These are phyloP conservation scores for Coniella vitis DNA, from an alignment of 2,329 filamentous ascomycete genomes.

Conservation along the genomic window DNA sequence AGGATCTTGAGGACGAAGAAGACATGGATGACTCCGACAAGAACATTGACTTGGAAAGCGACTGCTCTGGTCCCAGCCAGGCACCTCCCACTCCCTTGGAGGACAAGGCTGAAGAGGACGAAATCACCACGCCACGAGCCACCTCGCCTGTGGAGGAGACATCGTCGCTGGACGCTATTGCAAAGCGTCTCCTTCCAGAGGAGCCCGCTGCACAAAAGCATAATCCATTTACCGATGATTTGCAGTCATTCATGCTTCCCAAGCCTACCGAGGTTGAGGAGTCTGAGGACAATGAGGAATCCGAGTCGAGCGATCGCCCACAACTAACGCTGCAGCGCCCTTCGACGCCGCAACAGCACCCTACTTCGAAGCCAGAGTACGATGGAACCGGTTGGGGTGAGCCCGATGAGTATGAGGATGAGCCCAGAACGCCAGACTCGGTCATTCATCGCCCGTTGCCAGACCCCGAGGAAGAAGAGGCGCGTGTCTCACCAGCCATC, in stretches of 20 bases:
- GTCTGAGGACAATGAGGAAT: slow-evolving; percentile 24
- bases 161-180: slow-evolving; percentile 17
- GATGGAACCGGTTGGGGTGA: slow-evolving; percentile 57
- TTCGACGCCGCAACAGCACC: slow-evolving; percentile 39
- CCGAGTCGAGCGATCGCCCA: slow-evolving; percentile 31
- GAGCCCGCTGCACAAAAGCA: slow-evolving; percentile 22
- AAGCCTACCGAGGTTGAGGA: slow-evolving; percentile 31
- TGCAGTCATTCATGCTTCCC: slow-evolving; percentile 42
- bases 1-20: slow-evolving; percentile 22
- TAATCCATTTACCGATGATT: slow-evolving; percentile 33
- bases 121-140: slow-evolving; percentile 47
- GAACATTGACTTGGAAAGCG: slow-evolving; percentile 48
- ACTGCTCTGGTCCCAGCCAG: slow-evolving; percentile 44
- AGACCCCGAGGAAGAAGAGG: slow-evolving; percentile 35
- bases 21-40: slow-evolving; percentile 33
- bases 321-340: slow-evolving; percentile 32
- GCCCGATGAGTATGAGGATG: slow-evolving; percentile 48
- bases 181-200: slow-evolving; percentile 29
- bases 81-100: slow-evolving; percentile 20
- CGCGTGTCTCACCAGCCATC: slow-evolving; percentile 54
- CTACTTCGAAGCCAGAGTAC: slow-evolving; percentile 54
- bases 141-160: slow-evolving; percentile 30
- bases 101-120: slow-evolving; percentile 31
- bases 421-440: slow-evolving; percentile 75
- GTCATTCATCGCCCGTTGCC: slow-evolving; percentile 73